Evolutionary conservation across 179 eudicot species (phyloP).

Genomic region (Silene coronaria): DNA sequence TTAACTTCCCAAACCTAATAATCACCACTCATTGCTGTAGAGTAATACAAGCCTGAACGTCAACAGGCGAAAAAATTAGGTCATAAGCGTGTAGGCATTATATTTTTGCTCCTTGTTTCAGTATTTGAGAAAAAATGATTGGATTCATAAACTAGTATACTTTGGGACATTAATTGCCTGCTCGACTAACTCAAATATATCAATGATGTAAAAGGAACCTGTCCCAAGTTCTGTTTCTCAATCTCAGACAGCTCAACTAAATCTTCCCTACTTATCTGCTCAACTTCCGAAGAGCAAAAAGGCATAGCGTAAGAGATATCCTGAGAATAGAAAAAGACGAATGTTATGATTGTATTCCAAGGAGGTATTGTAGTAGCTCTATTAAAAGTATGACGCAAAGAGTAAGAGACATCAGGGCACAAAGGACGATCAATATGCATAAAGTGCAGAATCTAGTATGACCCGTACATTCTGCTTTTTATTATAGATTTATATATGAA

Average conservation of each 20-base stretch:
- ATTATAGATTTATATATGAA: too few species aligned
- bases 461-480: not conserved
- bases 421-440: not conserved
- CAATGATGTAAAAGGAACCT: slow-evolving; percentile 39
- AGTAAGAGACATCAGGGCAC: not conserved
- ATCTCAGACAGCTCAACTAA: slow-evolving; percentile 90
- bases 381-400: not conserved
- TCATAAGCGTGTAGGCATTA: not conserved
- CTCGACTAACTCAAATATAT: not conserved
- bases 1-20: too few species aligned
- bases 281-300: slow-evolving; percentile 63
- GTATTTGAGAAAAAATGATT: not conserved
- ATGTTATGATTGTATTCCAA: not conserved
- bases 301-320: slow-evolving; percentile 85
- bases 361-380: not conserved
- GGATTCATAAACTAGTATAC: not conserved
- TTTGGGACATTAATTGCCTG: not conserved
- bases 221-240: slow-evolving; percentile 76
- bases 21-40: not conserved
- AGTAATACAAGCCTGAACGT: too few species aligned
- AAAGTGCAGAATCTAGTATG: not conserved
- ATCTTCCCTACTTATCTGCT: slow-evolving; percentile 71
- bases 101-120: not conserved
- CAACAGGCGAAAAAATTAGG: not conserved
- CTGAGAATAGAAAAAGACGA: slow-evolving; percentile 31